Evolutionary conservation across 176 grass and related monocot genomes (phyloP), one percentile per base, ranked within the genome.

Genomic region (Phoenix roebelenii): DNA sequence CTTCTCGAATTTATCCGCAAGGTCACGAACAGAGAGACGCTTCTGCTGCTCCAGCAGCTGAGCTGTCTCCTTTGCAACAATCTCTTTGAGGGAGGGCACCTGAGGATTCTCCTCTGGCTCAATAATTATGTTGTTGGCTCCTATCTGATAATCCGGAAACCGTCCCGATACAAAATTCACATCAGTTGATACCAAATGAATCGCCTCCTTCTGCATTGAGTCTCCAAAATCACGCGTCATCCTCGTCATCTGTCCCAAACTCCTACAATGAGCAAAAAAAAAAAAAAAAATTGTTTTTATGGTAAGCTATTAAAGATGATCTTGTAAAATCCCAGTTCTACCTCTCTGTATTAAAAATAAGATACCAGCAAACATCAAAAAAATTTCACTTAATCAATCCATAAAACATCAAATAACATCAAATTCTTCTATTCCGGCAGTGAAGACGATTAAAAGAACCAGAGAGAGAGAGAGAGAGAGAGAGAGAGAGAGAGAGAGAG

Each of bases 1-100:
- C 69, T 85, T 84, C 66, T 96, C 92, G 62, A 96, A 96, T 72
- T 90, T 96, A 69, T 96, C 87, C 26, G 83, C 87, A 10, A 96
- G 86, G 65, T 96, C 92, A 24, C 92, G 79, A 61, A 96, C 92
- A 35, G 92, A 96, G 14, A 96, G 86, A 50, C 86, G 75, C 74
- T 59, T 85, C 19, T 64, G 81, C 67, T 90, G 86, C 75, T 96
- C 80, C 59, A 96, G 77, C 68, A 96, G 61, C 65, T 90, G 86
- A 0, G 78, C 70, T 14, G 92, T 96, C 77, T 96, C 92, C 61
- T 85, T 96, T 3, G 80, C 92, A 68, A 96, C 92, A 72, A 96
- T 80, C 58, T 96, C 92, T 69, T 82, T 87, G 12, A 96, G 77
- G 70, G 83, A 84, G 49, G 80, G 70, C 54, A 65, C 55, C 48